Evolutionary conservation across 495 filamentous ascomycete genomes (phyloP).

Genomic region (Penicillium egyptiacum): DNA sequence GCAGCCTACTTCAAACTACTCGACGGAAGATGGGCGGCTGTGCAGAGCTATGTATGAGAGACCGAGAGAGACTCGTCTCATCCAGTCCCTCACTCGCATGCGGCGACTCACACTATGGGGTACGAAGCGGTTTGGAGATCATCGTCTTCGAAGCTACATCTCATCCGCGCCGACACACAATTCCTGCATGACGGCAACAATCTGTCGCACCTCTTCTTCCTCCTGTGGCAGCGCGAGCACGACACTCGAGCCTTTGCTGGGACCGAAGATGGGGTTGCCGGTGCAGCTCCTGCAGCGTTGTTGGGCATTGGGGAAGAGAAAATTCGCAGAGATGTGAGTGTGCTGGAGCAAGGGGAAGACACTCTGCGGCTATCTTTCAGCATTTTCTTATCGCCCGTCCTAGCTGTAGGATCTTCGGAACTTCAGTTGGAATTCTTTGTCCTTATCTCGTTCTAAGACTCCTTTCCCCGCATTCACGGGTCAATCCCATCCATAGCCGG

Average conservation of each 20-base stretch:
- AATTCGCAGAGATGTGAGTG: neutral
- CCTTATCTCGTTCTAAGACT: no score
- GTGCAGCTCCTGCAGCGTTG: neutral
- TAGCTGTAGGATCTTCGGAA: no score
- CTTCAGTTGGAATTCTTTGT: no score
- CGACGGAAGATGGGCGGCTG: neutral
- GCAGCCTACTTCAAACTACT: neutral
- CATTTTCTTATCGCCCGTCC: no score
- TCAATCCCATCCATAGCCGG: no score
- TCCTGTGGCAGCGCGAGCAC: constrained; percentile 37
- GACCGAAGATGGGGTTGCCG: neutral
- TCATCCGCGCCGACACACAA: constrained; percentile 32
- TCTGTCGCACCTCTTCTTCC: constrained; percentile 43
- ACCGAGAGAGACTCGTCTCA: neutral
- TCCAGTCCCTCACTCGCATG: neutral
- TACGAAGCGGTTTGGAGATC: constrained; percentile 37
- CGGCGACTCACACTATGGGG: constrained; percentile 35
- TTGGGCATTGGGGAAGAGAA: neutral
- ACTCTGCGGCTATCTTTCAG: no score
- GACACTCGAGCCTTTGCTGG: constrained; percentile 24
- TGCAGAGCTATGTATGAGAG: neutral
- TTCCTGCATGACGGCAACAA: constrained; percentile 35
- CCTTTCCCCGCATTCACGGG: no score
- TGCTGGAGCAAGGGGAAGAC: neutral
- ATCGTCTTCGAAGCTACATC: constrained; percentile 40